These are phyloP conservation scores for Cutaneotrichosporon sp. DNA, from an alignment of 1,284 basidiomycete species.

Conservation along the genomic window DNA sequence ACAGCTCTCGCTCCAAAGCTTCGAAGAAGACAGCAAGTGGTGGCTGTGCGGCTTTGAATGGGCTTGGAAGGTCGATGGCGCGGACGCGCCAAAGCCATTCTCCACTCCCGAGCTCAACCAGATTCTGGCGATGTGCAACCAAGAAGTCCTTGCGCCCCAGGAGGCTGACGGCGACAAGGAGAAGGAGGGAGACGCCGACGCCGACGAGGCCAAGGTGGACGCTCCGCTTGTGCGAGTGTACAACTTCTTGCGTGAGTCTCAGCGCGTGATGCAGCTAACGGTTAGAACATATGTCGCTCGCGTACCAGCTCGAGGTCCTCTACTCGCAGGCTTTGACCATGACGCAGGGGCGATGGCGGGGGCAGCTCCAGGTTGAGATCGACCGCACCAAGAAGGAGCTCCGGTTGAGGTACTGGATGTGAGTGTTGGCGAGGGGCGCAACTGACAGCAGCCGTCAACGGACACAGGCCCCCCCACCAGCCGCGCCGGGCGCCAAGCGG, in stretches of 20 bases:
- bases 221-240: conserved; percentile 44
- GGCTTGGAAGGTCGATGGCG: conserved; percentile 37
- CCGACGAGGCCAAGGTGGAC: conserved; percentile 30
- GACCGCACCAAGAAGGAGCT: conserved; percentile 38
- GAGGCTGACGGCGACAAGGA: conserved; percentile 14
- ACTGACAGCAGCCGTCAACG: conserved; percentile 22
- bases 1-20: conserved; percentile 43
- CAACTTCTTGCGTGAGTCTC: conserved; percentile 45
- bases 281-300: conserved; percentile 44
- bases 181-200: conserved; percentile 6
- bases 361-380: conserved; percentile 42
- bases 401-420: conserved; percentile 43
- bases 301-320: conserved; percentile 47
- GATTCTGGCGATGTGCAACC: conserved; percentile 46
- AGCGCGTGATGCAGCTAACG: neutral
- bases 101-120: conserved; percentile 35
- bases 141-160: conserved; percentile 35
- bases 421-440: neutral
- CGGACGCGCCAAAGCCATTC: conserved; percentile 20
- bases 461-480: conserved; percentile 13
- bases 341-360: conserved; percentile 39
- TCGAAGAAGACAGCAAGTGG: conserved; percentile 43
- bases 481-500: conserved; percentile 5
- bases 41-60: conserved; percentile 49
- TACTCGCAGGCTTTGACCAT: conserved; percentile 41